Evolutionary conservation across 1,284 basidiomycete species (phyloP).

Genomic region (Microbotryomycetes sp.): DNA sequence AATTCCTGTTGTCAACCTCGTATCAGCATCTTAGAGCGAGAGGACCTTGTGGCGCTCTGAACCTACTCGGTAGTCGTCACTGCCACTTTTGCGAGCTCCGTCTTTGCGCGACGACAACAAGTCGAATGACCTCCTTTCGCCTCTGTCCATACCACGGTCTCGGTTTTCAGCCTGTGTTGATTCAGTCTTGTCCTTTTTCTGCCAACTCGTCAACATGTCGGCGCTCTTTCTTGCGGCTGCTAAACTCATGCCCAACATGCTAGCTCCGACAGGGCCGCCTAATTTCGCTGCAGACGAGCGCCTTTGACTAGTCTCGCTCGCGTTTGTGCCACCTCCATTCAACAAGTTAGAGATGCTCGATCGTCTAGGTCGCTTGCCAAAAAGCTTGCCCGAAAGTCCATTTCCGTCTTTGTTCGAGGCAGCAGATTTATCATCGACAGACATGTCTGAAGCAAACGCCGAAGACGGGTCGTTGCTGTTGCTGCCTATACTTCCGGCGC

Average conservation of each 20-base stretch:
- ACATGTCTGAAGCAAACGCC: not conserved
- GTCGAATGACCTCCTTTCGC: slow-evolving; percentile 15
- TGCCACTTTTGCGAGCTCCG: slow-evolving; percentile 6
- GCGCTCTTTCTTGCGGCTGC: slow-evolving; percentile 21
- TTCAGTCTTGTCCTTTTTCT: not conserved
- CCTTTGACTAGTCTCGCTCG: not conserved
- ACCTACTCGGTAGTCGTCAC: slow-evolving; percentile 23
- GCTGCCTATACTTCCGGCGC: not conserved
- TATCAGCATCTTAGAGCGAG: not conserved
- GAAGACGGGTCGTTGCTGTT: too few relatives aligned
- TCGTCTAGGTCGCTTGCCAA: not conserved
- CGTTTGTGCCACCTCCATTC: not conserved
- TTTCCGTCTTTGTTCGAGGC: not conserved
- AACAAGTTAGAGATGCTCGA: slow-evolving; percentile 14
- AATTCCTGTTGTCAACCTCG: not conserved
- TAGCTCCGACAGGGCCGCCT: not conserved
- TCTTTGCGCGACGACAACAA: slow-evolving; percentile 4
- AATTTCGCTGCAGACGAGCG: not conserved
- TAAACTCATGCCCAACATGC: slow-evolving; percentile 24
- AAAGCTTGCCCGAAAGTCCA: not conserved
- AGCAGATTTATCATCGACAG: not conserved
- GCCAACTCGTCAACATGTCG: slow-evolving; percentile 17
- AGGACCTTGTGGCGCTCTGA: not conserved
- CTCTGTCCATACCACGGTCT: too few relatives aligned
- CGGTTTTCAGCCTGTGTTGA: not conserved